Percentiles rank a stretch among this genome's conserved stretches.
Evolutionary conservation across 306 rosid species (phyloP).

Genomic region (Rosa chinensis): DNA sequence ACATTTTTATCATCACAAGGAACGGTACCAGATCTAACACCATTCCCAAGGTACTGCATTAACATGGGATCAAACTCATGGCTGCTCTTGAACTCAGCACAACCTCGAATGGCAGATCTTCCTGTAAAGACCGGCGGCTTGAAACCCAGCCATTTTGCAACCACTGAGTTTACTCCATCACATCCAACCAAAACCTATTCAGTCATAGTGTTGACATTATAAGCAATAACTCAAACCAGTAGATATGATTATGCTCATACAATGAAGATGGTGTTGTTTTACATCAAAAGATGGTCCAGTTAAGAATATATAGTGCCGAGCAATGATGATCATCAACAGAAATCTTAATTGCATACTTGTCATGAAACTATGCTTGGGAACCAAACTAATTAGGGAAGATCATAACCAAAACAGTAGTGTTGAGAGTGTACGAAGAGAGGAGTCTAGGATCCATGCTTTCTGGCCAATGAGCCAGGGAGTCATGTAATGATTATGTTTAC

Average conservation of each 20-base stretch:
- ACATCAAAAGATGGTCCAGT: neutral
- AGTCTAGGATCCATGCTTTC: neutral
- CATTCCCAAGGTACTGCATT: constrained; percentile 53
- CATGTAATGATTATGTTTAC: neutral
- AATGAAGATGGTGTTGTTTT: neutral
- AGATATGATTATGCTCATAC: neutral
- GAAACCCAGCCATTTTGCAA: constrained; percentile 70
- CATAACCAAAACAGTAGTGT: neutral
- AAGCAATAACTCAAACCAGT: neutral
- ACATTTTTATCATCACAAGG: constrained; percentile 46
- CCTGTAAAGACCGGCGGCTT: constrained; percentile 42
- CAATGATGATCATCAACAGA: neutral
- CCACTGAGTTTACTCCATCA: constrained; percentile 85
- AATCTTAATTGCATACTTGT: neutral
- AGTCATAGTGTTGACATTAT: neutral
- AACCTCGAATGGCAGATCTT: constrained; percentile 62
- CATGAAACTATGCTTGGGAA: neutral
- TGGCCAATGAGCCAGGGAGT: neutral
- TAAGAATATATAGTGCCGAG: neutral
- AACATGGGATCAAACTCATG: constrained; percentile 41
- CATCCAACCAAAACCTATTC: constrained; percentile 67
- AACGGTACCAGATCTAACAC: constrained; percentile 47
- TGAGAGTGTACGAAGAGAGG: neutral
- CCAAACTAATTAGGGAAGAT: neutral
- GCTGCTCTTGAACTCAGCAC: constrained; percentile 10